Conservation (phyloP, 208 protist species). For the Wallacemonas collosoma region DNA sequence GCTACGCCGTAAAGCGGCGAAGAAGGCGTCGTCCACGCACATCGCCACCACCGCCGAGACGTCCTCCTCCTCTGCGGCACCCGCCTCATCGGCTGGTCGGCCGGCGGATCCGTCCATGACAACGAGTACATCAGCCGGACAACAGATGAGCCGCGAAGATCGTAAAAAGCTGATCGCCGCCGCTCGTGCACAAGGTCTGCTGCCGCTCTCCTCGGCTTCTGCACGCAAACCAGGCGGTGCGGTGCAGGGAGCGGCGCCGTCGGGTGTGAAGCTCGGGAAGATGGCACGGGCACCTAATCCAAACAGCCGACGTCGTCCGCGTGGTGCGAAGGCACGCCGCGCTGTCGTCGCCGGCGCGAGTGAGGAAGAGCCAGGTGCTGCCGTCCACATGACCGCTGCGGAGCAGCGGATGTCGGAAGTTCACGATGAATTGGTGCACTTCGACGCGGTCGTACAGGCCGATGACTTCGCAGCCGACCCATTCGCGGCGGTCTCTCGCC, state of each 20-base stretch:
- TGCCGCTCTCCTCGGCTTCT: background rate
- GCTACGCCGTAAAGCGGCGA: constrained; percentile 2
- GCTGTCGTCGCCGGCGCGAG: background rate
- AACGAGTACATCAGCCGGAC: background rate
- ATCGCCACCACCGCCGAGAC: background rate
- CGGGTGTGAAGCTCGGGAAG: background rate
- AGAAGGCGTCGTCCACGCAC: background rate
- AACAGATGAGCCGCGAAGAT: background rate
- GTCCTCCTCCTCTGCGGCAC: background rate
- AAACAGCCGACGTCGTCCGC: background rate
- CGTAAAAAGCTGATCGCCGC: constrained; percentile 15
- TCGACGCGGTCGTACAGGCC: constrained; percentile 52
- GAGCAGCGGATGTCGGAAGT: constrained; percentile 51
- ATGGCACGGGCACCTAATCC: background rate
- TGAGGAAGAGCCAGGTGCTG: background rate
- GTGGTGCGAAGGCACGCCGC: background rate
- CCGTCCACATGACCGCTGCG: constrained; percentile 24
- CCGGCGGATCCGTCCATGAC: too few relatives aligned
- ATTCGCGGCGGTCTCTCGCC: constrained; percentile 57
- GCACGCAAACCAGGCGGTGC: background rate
- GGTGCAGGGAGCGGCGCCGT: too few relatives aligned
- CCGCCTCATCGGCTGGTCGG: too few relatives aligned
- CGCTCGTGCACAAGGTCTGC: constrained; percentile 25
- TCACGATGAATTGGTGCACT: constrained; percentile 55
- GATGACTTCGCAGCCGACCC: constrained; percentile 59